Conservation (phyloP, 2,329 filamentous ascomycete genomes). For the Colletotrichum australisinense region DNA sequence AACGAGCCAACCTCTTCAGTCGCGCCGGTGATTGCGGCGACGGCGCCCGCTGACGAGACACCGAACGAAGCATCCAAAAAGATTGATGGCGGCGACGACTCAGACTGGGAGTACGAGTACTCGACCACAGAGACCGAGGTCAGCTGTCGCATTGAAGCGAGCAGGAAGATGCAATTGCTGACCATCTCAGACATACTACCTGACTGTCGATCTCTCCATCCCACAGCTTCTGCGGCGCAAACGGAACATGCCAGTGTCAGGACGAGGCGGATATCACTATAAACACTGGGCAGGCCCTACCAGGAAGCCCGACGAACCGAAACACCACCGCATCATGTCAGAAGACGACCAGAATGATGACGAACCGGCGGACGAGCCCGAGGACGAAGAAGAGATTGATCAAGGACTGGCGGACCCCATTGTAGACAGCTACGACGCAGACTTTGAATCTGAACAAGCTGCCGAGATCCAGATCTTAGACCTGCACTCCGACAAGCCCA, state of each 20-base stretch:
- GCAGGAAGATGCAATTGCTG: not conserved
- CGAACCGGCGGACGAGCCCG: constrained; percentile 26
- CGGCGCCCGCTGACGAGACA: constrained; percentile 14
- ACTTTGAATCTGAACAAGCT: constrained; percentile 32
- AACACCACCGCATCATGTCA: constrained; percentile 35
- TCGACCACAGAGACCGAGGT: constrained; percentile 73
- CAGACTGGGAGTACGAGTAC: constrained; percentile 76
- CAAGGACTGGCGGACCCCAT: constrained; percentile 29
- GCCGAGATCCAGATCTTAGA: constrained; percentile 82
- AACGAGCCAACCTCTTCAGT: constrained; percentile 16
- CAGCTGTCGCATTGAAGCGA: not conserved
- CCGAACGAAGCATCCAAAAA: not conserved
- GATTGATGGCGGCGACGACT: constrained; percentile 59
- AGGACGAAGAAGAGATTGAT: constrained; percentile 43
- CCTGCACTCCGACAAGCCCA: constrained; percentile 79
- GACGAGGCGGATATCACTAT: constrained; percentile 59
- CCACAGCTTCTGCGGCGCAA: constrained; percentile 62
- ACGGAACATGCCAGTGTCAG: constrained; percentile 38
- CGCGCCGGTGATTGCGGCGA: constrained; percentile 15
- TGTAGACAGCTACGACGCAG: constrained; percentile 38
- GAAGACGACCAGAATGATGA: constrained; percentile 41
- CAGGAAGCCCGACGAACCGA: constrained; percentile 34
- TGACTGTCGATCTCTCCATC: constrained; percentile 72
- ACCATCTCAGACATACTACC: constrained; percentile 66
- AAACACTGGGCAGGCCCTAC: constrained; percentile 52